Evolutionary conservation across 768 basidiomycete genomes (phyloP).

Genomic region (Phlebiopsis flavidoalba): DNA sequence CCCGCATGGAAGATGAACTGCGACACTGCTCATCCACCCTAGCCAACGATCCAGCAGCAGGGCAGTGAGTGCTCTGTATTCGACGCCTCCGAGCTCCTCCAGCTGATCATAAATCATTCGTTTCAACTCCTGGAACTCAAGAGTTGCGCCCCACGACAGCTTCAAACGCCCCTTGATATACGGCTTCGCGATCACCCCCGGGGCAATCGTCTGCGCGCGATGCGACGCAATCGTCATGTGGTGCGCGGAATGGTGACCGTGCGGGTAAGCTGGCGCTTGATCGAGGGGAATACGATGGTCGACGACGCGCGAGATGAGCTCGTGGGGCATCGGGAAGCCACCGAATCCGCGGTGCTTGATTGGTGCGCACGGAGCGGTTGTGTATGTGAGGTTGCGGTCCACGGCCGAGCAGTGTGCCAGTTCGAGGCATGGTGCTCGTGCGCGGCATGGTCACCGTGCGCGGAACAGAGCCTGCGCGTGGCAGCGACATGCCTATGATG

Average conservation of each 20-base stretch:
- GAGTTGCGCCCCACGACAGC: conserved; percentile 81
- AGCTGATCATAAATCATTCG: conserved; percentile 76
- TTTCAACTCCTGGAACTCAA: conserved; percentile 61
- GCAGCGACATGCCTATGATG: neutral
- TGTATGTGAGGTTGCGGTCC: conserved; percentile 12
- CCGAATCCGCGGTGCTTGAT: conserved; percentile 57
- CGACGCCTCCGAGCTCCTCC: conserved; percentile 91
- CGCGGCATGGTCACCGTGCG: conserved; percentile 6
- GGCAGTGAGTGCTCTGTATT: conserved; percentile 80
- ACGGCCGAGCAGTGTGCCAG: conserved; percentile 14
- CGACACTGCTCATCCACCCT: conserved; percentile 45
- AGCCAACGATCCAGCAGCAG: conserved; percentile 76
- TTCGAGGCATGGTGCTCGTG: neutral
- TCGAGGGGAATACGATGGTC: conserved; percentile 54
- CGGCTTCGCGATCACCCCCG: conserved; percentile 51
- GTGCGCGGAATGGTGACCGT: conserved; percentile 71
- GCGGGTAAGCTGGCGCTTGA: conserved; percentile 49
- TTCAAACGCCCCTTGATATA: conserved; percentile 82
- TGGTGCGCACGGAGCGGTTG: conserved; percentile 12
- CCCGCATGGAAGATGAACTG: neutral
- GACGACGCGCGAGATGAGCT: conserved; percentile 47
- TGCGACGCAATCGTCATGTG: conserved; percentile 57
- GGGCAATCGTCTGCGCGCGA: conserved; percentile 24
- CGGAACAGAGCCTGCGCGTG: neutral
- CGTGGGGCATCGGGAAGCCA: conserved; percentile 69